phyloP scores from a whole-genome alignment of 2,329 filamentous ascomycete genomes.

The Elsinoe fawcettii region DNA sequence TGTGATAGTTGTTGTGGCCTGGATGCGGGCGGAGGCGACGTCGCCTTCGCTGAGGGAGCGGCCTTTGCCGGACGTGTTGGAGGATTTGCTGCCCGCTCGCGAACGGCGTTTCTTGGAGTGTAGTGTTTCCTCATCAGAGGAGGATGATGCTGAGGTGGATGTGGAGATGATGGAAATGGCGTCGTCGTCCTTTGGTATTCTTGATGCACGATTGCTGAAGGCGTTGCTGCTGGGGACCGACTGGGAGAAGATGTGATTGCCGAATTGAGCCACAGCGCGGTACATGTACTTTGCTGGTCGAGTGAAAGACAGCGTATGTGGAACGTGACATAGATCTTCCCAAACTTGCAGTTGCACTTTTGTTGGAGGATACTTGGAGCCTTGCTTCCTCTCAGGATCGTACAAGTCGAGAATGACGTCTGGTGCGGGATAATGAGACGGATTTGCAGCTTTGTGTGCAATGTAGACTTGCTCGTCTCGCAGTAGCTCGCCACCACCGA shows the following conservation, averaged over 20 bases:
- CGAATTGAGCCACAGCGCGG: slow-evolving; percentile 83
- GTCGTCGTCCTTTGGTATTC: slow-evolving; percentile 64
- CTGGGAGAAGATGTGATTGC: slow-evolving; percentile 56
- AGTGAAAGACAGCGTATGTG: slow-evolving; percentile 89
- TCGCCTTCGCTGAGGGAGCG: slow-evolving; percentile 2
- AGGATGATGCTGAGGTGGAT: slow-evolving; percentile 36
- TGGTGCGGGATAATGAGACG: slow-evolving; percentile 63
- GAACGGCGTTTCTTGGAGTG: slow-evolving; percentile 16
- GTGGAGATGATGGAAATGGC: slow-evolving; percentile 64
- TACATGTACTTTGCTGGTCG: slow-evolving; percentile 97
- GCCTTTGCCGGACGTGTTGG: neutral
- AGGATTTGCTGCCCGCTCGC: slow-evolving; percentile 11
- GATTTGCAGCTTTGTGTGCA: slow-evolving; percentile 88
- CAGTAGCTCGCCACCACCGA: slow-evolving; percentile 80
- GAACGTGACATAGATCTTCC: slow-evolving; percentile 91
- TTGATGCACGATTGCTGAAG: slow-evolving; percentile 64
- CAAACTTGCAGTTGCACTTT: slow-evolving; percentile 92
- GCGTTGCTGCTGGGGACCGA: slow-evolving; percentile 62
- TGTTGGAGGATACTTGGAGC: slow-evolving; percentile 69
- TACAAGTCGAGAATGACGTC: slow-evolving; percentile 56
- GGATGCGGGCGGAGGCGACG: slow-evolving; percentile 26
- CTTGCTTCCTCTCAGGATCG: slow-evolving; percentile 45
- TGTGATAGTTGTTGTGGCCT: slow-evolving; percentile 24
- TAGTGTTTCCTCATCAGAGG: slow-evolving; percentile 21
- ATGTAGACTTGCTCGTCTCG: slow-evolving; percentile 92